A percentile compares a stretch with the other conserved stretches of the same genome.
phyloP scores from a whole-genome alignment of 2,329 filamentous ascomycete genomes.

The Phoma sp. region DNA sequence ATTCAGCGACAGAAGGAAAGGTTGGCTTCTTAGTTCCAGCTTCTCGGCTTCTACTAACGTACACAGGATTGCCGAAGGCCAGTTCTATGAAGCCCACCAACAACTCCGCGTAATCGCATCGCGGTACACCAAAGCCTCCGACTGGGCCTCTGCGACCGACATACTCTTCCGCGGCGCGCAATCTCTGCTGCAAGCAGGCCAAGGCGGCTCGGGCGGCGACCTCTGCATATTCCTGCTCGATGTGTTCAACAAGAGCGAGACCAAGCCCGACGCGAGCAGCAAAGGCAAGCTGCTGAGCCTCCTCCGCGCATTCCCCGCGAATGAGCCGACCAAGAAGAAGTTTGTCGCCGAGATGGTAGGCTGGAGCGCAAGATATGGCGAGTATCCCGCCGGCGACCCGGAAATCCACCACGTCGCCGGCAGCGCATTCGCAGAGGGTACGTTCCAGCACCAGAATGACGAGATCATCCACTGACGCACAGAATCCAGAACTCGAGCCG shows the following conservation, averaged over 20 bases:
- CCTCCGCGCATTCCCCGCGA: slow-evolving; percentile 77
- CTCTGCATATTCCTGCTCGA: slow-evolving; percentile 86
- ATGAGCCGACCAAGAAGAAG: slow-evolving; percentile 91
- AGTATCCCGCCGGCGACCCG: slow-evolving; percentile 88
- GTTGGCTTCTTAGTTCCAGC: slow-evolving; percentile 45
- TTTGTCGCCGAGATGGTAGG: slow-evolving; percentile 85
- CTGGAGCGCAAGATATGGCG: slow-evolving; percentile 88
- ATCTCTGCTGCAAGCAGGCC: slow-evolving; percentile 86
- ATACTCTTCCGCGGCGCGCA: slow-evolving; percentile 84
- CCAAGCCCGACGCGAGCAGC: slow-evolving; percentile 74
- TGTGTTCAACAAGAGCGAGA: slow-evolving; percentile 85
- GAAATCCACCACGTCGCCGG: slow-evolving; percentile 94
- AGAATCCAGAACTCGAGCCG: slow-evolving; percentile 73
- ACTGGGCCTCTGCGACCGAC: slow-evolving; percentile 85
- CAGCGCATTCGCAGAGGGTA: slow-evolving; percentile 81
- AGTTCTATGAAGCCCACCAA: slow-evolving; percentile 98
- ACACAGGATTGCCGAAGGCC: slow-evolving; percentile 80
- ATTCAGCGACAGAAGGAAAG: slow-evolving; percentile 79
- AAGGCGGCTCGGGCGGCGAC: slow-evolving; percentile 91
- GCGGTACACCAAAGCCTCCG: slow-evolving; percentile 86
- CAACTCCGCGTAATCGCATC: slow-evolving; percentile 95
- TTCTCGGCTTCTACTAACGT: neutral
- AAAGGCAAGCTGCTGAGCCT: slow-evolving; percentile 79
- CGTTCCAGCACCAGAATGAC: slow-evolving; percentile 3
- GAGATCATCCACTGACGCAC: neutral